Evolutionary conservation across 164 flowering plant genomes (phyloP).

Genomic region (Dillenia suffruticosa): DNA sequence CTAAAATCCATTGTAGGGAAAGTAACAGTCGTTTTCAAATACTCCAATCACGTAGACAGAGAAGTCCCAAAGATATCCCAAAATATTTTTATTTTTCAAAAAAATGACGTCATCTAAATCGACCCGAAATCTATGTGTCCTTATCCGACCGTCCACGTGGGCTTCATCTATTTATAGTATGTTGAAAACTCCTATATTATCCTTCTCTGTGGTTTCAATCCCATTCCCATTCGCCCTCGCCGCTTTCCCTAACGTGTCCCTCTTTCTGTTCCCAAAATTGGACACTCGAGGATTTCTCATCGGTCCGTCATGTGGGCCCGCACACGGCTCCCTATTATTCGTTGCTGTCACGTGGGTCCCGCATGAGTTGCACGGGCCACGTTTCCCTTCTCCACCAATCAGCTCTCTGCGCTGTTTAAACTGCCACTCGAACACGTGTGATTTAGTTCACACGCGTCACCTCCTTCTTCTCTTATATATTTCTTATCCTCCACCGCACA

Average conservation of each 20-base stretch:
- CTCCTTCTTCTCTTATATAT: conserved; percentile 11
- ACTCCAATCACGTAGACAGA: conserved; percentile 24
- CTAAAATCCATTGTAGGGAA: too few relatives aligned
- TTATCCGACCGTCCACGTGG: conserved; percentile 30
- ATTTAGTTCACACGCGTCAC: conserved; percentile 25
- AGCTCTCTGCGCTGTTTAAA: conserved; percentile 17
- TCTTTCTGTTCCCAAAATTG: not conserved
- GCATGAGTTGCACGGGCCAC: conserved; percentile 17
- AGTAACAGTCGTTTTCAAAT: too few relatives aligned
- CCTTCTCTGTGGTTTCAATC: conserved; percentile 5
- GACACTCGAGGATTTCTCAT: conserved; percentile 22
- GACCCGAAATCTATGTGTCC: conserved; percentile 11
- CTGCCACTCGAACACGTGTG: conserved; percentile 22
- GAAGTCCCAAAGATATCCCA: not conserved
- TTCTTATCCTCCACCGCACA: not conserved
- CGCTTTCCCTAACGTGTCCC: not conserved
- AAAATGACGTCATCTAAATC: conserved; percentile 19
- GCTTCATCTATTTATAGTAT: not conserved
- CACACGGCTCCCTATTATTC: not conserved
- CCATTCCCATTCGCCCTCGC: conserved; percentile 3
- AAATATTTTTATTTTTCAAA: not conserved
- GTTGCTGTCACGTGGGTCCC: conserved; percentile 20
- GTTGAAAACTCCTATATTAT: conserved; percentile 8
- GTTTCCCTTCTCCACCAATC: conserved; percentile 37
- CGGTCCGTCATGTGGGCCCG: conserved; percentile 26